Evolutionary conservation across 306 rosid species (phyloP).

Genomic region (Canavalia ensiformis): DNA sequence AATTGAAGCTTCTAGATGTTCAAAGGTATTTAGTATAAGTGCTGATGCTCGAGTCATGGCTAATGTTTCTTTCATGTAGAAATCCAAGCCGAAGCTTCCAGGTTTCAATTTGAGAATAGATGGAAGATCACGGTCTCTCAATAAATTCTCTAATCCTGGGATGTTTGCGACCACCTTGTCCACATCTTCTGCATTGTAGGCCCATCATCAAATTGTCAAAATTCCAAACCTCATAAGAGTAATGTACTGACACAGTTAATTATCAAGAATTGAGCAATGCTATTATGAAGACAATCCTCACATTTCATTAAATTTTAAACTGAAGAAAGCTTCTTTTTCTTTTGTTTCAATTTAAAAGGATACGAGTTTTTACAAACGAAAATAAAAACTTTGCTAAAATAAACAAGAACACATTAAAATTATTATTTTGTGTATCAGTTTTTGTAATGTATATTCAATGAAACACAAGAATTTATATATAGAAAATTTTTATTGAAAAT

Average conservation of each 20-base stretch:
- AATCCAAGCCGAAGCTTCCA: background rate
- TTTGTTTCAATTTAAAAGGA: background rate
- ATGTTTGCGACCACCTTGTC: slow-evolving; percentile 29
- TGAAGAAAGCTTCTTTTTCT: background rate
- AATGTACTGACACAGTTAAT: background rate
- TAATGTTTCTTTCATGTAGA: slow-evolving; percentile 34
- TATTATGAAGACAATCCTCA: background rate
- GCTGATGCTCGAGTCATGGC: slow-evolving; percentile 30
- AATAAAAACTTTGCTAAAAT: too few species aligned
- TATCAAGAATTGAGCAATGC: background rate
- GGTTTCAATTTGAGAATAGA: background rate
- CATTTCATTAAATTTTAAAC: background rate
- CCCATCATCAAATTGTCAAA: background rate
- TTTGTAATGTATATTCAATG: too few species aligned
- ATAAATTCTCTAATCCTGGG: slow-evolving; percentile 23
- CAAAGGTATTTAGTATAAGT: slow-evolving; percentile 43
- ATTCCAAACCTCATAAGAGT: background rate
- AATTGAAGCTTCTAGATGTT: slow-evolving; percentile 40
- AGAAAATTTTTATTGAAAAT: too few species aligned
- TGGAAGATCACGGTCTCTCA: slow-evolving; percentile 43
- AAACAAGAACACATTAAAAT: too few species aligned
- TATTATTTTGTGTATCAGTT: too few species aligned
- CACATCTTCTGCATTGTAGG: slow-evolving; percentile 28
- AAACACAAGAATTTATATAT: too few species aligned
- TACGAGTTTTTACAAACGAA: too few species aligned